These are phyloP conservation scores for Mycosarcoma maydis DNA, from an alignment of 1,284 basidiomycete genomes.

Conservation along the genomic window DNA sequence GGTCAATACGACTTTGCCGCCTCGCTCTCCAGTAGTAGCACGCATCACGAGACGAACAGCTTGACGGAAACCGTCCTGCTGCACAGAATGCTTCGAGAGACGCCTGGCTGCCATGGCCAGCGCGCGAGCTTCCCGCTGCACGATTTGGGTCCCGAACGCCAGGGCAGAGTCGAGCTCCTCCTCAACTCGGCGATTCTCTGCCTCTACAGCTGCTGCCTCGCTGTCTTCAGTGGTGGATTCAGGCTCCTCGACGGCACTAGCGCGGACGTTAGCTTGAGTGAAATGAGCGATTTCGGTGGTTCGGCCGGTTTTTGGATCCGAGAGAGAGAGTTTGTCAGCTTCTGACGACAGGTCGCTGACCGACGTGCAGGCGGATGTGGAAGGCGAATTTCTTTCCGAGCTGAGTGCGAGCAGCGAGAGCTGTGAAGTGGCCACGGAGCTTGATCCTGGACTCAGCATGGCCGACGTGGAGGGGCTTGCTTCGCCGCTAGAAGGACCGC, in stretches of 20 bases:
- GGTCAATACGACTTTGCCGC: slow-evolving; percentile 67
- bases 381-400: slow-evolving; percentile 31
- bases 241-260: slow-evolving; percentile 5
- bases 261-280: not conserved
- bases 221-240: slow-evolving; percentile 22
- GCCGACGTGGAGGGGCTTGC: slow-evolving; percentile 27
- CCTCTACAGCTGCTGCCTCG: slow-evolving; percentile 33
- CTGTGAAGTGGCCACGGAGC: slow-evolving; percentile 33
- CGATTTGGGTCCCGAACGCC: slow-evolving; percentile 34
- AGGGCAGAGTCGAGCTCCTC: slow-evolving; percentile 41
- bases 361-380: slow-evolving; percentile 40
- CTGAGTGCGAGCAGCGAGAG: slow-evolving; percentile 28
- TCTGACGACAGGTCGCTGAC: slow-evolving; percentile 42
- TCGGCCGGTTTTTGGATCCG: not conserved
- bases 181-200: slow-evolving; percentile 32
- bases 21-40: slow-evolving; percentile 39
- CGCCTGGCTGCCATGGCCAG: slow-evolving; percentile 42
- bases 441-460: slow-evolving; percentile 29
- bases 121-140: slow-evolving; percentile 46
- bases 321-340: slow-evolving; percentile 25
- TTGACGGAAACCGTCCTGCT: slow-evolving; percentile 42
- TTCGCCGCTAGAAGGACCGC: slow-evolving; percentile 25
- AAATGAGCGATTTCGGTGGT: not conserved
- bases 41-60: slow-evolving; percentile 51
- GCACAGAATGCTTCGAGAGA: slow-evolving; percentile 30